These are phyloP conservation scores for Candida cerambycidarum DNA, from an alignment of 805 yeast species.

Conservation along the genomic window DNA sequence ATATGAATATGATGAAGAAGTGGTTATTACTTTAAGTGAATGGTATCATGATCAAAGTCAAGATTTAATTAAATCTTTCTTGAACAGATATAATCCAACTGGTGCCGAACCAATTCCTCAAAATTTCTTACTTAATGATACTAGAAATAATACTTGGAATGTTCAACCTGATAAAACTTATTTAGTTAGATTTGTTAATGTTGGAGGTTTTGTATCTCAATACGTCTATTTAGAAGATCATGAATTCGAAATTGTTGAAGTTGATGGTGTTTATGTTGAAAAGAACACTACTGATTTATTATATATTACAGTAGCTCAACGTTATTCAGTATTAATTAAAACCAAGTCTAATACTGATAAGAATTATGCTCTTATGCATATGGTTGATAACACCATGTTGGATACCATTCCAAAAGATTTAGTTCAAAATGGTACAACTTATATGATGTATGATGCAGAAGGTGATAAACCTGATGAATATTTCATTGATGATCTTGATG, in stretches of 20 bases:
- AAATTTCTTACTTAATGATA: constrained; percentile 62
- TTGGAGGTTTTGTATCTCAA: constrained; percentile 73
- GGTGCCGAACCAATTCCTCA: constrained; percentile 85
- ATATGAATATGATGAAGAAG: constrained; percentile 63
- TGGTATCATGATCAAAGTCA: constrained; percentile 59
- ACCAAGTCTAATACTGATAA: constrained; percentile 46
- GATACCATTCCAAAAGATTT: constrained; percentile 65
- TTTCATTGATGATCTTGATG: constrained; percentile 32
- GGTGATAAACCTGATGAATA: constrained; percentile 21
- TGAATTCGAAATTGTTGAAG: constrained; percentile 41
- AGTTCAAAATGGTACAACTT: constrained; percentile 51
- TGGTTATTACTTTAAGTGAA: constrained; percentile 56
- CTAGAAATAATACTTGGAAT: constrained; percentile 53
- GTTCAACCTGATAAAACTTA: constrained; percentile 65
- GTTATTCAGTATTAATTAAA: constrained; percentile 67
- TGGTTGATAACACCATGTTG: constrained; percentile 65
- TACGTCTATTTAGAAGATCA: constrained; percentile 44
- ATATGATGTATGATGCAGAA: constrained; percentile 48
- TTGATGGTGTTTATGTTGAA: constrained; percentile 54
- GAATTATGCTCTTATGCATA: constrained; percentile 62
- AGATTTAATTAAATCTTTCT: constrained; percentile 47
- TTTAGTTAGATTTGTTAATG: constrained; percentile 60
- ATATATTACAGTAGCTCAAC: constrained; percentile 77
- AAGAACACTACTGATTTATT: constrained; percentile 55
- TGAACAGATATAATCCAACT: constrained; percentile 71